Conservation (phyloP, 345 rosid genomes). For the Melastoma malabathricum region DNA sequence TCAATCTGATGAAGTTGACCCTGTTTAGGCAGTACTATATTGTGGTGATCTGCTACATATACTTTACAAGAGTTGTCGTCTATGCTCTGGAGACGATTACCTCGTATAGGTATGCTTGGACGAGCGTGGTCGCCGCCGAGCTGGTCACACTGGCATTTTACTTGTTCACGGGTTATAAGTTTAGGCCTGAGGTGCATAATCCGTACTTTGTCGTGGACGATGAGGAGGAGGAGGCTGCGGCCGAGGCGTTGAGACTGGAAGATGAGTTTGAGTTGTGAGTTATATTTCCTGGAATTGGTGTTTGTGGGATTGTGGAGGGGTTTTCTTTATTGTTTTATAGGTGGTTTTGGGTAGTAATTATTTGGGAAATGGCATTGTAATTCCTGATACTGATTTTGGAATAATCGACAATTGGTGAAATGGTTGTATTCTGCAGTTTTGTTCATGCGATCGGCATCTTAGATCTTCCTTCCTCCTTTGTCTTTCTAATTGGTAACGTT, state of each 20-base stretch:
- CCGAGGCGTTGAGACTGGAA: conserved; percentile 42
- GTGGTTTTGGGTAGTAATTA: no score
- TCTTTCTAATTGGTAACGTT: no score
- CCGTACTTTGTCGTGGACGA: conserved; percentile 72
- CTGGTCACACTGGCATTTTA: conserved; percentile 54
- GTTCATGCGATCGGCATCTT: no score
- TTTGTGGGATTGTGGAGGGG: no score
- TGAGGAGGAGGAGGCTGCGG: conserved; percentile 87
- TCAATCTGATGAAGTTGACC: conserved; percentile 65
- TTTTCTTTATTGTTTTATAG: no score
- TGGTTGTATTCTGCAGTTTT: no score
- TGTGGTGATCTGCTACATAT: conserved; percentile 67
- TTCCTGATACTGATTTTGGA: no score
- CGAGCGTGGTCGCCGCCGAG: conserved; percentile 73
- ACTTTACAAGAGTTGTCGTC: conserved; percentile 80
- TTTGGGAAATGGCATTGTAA: no score
- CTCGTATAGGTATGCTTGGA: conserved; percentile 80
- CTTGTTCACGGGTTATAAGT: conserved; percentile 62
- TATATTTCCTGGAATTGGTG: no score
- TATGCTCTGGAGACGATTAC: conserved; percentile 75
- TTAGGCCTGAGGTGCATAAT: conserved; percentile 76
- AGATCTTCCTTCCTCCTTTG: no score
- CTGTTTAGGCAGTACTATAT: conserved; percentile 80
- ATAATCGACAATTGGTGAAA: no score
- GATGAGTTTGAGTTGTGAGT: conserved; percentile 81